Base-by-base conservation (phyloP, 2,329 filamentous ascomycete species). In the Epichloe gansuensis region DNA sequence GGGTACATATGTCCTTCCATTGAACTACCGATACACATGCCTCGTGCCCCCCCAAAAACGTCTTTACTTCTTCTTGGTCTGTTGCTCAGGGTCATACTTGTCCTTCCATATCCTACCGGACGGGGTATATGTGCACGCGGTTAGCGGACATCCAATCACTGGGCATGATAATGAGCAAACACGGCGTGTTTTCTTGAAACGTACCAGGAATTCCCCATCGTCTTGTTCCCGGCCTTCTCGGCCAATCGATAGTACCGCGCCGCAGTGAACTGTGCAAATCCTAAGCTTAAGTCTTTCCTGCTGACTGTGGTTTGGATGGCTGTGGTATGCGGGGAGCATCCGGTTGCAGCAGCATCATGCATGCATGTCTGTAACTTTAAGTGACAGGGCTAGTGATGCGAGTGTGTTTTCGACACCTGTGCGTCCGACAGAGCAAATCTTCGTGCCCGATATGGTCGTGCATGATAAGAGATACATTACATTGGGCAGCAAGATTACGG, bases 191-290 rank as follows among this genome's bases (percentile, higher is more conserved):
- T 53, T 49, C 35, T 53, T 48, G 35, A 39, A 49, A 79, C 87
- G 69, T 83, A 96, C 91, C 93, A 98, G 61, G 87, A 86, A 72
- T 97, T 96, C 56, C 93, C 93, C 57, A 97, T 74, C 51, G 82
- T 89, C 74, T 95, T 96, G 69, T 84, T 86, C 49, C 91, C 91
- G 64, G 84, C 87, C 63, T 87, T 77, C 71, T 97, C 93, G 39
- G 93, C 90, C 63, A 91, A 77, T 63, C 91, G 87, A 68, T 95
- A 89, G 71, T 96, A 96, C 69, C 86, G 87, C 59, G 93, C 90
- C 61, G 93, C 78, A 61, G 76, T 79, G 71, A 81, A 88, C 87
- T 90, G 21, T 35, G 38, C 23, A 31, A 17, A 13, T 15, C 13
- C 3, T n/a, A 13, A 4, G 42, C n/a, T 76, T 71, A 81, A 81